Conservation (phyloP, 495 filamentous ascomycete genomes). For the Hypoxylon crocopeplum region DNA sequence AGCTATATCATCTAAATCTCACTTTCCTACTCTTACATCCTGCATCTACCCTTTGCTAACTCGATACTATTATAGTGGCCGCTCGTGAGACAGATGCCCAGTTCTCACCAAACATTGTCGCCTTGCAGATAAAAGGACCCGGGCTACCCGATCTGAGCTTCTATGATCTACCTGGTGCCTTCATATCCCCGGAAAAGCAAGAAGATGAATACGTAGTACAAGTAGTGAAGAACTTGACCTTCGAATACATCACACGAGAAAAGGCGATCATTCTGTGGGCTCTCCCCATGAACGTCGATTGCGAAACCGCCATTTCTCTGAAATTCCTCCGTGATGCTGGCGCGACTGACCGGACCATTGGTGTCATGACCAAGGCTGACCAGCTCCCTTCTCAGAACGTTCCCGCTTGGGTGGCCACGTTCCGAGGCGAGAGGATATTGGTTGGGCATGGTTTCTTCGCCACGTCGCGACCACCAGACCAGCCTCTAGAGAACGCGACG, state of each 20-base stretch:
- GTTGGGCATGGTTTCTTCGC: slow-evolving; percentile 73
- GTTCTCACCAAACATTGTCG: slow-evolving; percentile 80
- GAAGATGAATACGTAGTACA: slow-evolving; percentile 69
- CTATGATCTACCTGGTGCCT: slow-evolving; percentile 81
- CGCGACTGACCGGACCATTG: slow-evolving; percentile 70
- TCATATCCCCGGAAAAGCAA: slow-evolving; percentile 66
- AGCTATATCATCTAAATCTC: too few species aligned
- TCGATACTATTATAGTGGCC: slow-evolving; percentile 27
- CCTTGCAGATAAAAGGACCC: slow-evolving; percentile 73
- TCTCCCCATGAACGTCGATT: slow-evolving; percentile 75
- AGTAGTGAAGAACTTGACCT: slow-evolving; percentile 72
- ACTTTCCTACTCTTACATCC: neutral
- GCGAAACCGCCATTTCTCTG: slow-evolving; percentile 73
- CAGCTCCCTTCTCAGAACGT: slow-evolving; percentile 59
- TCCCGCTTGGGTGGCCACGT: slow-evolving; percentile 63
- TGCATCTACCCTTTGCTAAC: slow-evolving; percentile 9
- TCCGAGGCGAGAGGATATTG: slow-evolving; percentile 59
- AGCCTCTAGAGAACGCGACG: slow-evolving; percentile 60
- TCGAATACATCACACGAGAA: slow-evolving; percentile 66
- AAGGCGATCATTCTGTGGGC: slow-evolving; percentile 78
- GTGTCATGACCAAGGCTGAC: slow-evolving; percentile 84
- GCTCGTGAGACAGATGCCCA: slow-evolving; percentile 56
- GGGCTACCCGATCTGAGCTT: slow-evolving; percentile 74
- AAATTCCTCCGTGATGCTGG: slow-evolving; percentile 62
- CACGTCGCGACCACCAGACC: slow-evolving; percentile 54